Evolutionary conservation across 192 early-diverging fungal species (phyloP).

Genomic region (Linnemannia exigua): DNA sequence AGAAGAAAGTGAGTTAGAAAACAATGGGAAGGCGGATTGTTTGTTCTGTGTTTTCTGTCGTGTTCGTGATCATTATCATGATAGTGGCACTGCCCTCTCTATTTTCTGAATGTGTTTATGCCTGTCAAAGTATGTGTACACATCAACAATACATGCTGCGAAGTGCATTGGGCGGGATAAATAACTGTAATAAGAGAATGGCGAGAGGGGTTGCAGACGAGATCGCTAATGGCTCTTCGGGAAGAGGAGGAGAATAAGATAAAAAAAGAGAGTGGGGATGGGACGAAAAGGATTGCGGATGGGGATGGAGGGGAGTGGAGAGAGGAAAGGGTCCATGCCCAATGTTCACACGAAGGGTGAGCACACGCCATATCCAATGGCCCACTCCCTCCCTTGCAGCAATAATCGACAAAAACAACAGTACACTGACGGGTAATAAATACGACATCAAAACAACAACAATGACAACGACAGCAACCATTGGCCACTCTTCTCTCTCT

Average conservation of each 20-base stretch:
- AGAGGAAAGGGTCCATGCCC: conserved; percentile 3
- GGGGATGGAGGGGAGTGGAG: not conserved
- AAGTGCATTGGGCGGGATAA: not conserved
- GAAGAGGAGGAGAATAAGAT: not conserved
- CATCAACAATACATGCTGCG: not conserved
- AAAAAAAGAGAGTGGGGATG: not conserved
- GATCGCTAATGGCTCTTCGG: not conserved
- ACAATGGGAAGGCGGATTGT: not conserved
- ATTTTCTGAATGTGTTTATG: not conserved
- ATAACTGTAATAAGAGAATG: not conserved
- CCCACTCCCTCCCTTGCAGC: not conserved
- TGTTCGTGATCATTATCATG: not conserved
- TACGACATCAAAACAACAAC: not conserved
- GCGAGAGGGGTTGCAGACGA: not conserved
- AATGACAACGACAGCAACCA: not conserved
- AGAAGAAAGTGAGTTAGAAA: not conserved
- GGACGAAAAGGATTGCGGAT: not conserved
- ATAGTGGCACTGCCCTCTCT: not conserved
- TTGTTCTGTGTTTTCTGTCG: not conserved
- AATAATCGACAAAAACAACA: not conserved
- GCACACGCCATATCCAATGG: not conserved
- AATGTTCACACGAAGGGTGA: not conserved
- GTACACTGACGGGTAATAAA: not conserved
- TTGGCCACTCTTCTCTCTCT: not conserved
- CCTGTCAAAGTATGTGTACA: not conserved